Conservation (phyloP, 306 rosid genomes). For the Corylus heterophylla region DNA sequence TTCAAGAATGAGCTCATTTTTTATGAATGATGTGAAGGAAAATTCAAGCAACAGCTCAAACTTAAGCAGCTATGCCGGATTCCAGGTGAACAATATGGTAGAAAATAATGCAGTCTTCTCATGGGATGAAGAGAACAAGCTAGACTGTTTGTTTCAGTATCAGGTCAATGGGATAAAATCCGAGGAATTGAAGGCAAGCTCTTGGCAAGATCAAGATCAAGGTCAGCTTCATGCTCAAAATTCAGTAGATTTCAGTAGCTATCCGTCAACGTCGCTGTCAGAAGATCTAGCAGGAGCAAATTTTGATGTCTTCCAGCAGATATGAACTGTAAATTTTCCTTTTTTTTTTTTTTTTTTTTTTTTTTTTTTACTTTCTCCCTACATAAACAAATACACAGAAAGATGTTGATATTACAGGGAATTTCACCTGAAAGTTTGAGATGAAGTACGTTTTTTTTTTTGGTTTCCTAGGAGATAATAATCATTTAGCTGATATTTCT, state of each 20-base stretch:
- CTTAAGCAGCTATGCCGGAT: constrained; percentile 59
- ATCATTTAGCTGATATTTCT: constrained; percentile 5
- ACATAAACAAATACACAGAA: constrained; percentile 39
- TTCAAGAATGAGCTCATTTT: constrained; percentile 52
- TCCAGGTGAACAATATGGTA: constrained; percentile 36
- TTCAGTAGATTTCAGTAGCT: constrained; percentile 73
- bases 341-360: constrained; percentile 12
- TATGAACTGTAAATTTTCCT: constrained; percentile 56
- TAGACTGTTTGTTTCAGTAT: constrained; percentile 63
- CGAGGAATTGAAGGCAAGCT: constrained; percentile 59
- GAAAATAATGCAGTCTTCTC: constrained; percentile 61
- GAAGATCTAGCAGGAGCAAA: constrained; percentile 67
- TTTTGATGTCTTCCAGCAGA: constrained; percentile 81
- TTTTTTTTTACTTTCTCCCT: constrained; percentile 21
- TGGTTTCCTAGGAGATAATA: constrained; percentile 9
- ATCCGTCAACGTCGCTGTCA: constrained; percentile 77
- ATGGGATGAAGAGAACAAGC: constrained; percentile 68
- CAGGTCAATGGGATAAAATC: constrained; percentile 57
- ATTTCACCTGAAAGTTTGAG: constrained; percentile 57
- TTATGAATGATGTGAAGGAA: constrained; percentile 69
- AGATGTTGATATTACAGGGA: constrained; percentile 73
- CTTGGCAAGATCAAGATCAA: constrained; percentile 55
- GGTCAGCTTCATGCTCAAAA: constrained; percentile 47
- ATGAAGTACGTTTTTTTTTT: constrained; percentile 12
- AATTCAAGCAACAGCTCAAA: constrained; percentile 88